Conservation (phyloP, 805 yeast genomes). For the Sugiyamaella floridensis region DNA sequence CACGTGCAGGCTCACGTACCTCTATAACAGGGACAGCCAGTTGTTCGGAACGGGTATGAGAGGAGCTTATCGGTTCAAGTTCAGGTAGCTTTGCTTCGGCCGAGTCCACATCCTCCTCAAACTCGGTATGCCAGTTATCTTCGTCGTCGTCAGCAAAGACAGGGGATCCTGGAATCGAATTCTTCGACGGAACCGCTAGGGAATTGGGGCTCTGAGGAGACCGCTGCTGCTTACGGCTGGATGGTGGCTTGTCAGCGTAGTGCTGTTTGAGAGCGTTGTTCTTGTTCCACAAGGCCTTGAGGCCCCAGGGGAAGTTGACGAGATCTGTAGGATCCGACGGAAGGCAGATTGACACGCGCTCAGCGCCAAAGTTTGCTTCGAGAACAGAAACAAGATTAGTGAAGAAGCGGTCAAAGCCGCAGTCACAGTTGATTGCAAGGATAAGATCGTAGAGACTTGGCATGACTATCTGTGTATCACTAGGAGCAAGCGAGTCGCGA, state of each 20-base stretch:
- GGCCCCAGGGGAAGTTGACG: conserved; percentile 30
- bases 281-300: conserved; percentile 27
- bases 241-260: not conserved
- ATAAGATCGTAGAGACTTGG: conserved; percentile 16
- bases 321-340: conserved; percentile 30
- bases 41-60: not conserved
- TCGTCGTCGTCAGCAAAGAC: not conserved
- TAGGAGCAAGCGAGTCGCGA: not conserved
- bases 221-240: not conserved
- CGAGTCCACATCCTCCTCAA: conserved; percentile 4
- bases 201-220: not conserved
- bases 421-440: conserved; percentile 16
- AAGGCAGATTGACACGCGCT: conserved; percentile 23
- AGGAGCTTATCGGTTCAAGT: not conserved
- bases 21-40: no score
- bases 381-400: conserved; percentile 21
- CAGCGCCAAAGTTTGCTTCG: conserved; percentile 24
- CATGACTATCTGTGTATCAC: not conserved
- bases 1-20: not conserved
- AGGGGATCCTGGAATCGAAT: not conserved
- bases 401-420: conserved; percentile 26
- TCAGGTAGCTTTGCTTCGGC: not conserved
- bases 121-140: conserved; percentile 10
- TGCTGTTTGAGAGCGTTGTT: not conserved
- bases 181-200: not conserved